Evolutionary conservation across 345 rosid species (phyloP).

Genomic region (Anacardium occidentale): DNA sequence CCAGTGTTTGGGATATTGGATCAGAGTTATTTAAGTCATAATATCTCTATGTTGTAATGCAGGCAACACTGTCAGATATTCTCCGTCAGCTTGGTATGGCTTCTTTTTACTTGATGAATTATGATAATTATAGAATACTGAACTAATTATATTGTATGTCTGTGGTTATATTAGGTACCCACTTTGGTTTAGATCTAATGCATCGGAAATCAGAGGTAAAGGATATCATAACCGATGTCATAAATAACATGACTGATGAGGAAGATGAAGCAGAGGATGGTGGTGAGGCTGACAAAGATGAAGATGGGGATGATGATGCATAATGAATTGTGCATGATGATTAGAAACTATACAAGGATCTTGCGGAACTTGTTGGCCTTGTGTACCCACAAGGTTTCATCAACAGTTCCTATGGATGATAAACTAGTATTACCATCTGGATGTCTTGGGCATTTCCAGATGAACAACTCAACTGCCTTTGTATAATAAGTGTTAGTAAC

Average conservation of each 20-base stretch:
- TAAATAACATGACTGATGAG: conserved; percentile 84
- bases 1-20: conserved; percentile 4
- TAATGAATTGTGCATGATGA: conserved; percentile 22
- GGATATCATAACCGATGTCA: conserved; percentile 82
- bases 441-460: conserved; percentile 19
- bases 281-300: conserved; percentile 45
- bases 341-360: conserved; percentile 7
- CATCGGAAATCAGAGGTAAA: conserved; percentile 91
- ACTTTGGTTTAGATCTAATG: conserved; percentile 67
- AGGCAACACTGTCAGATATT: conserved; percentile 94
- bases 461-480: conserved; percentile 22
- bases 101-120: conserved; percentile 3
- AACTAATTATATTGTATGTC: conserved; percentile 9
- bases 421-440: conserved; percentile 16
- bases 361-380: conserved; percentile 18
- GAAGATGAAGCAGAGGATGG: conserved; percentile 65
- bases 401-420: conserved; percentile 15
- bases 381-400: conserved; percentile 20
- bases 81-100: conserved; percentile 71
- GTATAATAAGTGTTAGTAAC: conserved; percentile 40
- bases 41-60: conserved; percentile 26
- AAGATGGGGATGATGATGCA: conserved; percentile 43
- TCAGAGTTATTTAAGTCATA: conserved; percentile 5
- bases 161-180: conserved; percentile 49
- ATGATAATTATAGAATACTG: neutral